phyloP scores from a whole-genome alignment of 495 filamentous ascomycete genomes.

The Lasiosphaeris hirsuta region DNA sequence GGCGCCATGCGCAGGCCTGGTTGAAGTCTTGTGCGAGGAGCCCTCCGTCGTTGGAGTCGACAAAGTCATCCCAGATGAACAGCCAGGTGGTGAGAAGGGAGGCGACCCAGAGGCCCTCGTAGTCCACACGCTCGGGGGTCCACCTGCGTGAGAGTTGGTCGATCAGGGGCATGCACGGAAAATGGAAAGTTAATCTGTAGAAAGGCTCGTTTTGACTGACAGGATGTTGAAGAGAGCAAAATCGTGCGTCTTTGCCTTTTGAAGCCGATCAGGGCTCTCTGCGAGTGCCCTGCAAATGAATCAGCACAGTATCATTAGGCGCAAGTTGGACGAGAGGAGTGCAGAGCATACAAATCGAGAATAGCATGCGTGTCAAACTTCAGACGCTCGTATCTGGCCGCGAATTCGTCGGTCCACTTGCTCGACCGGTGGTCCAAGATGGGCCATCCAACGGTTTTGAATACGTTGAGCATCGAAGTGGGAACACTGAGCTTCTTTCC shows the following conservation, averaged over 20 bases:
- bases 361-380: background rate
- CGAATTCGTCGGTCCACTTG: slow-evolving; percentile 1
- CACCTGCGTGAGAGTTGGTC: background rate
- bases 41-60: background rate
- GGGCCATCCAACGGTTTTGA: background rate
- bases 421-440: background rate
- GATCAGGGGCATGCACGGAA: too few species aligned
- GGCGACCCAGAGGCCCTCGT: background rate
- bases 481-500: background rate
- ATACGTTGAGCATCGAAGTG: background rate
- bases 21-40: background rate
- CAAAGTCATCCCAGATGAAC: slow-evolving; percentile 1
- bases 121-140: background rate
- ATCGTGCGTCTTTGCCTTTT: background rate
- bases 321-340: background rate
- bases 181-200: too few species aligned
- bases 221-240: slow-evolving; percentile 2
- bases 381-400: background rate
- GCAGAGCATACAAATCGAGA: background rate
- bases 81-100: background rate
- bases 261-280: background rate
- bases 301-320: background rate
- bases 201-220: too few species aligned
- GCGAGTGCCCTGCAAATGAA: background rate
- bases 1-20: background rate